Percentiles rank a stretch among this genome's conserved stretches.
Conservation (phyloP, 345 rosid species). For the Eucalyptus tenuipes region DNA sequence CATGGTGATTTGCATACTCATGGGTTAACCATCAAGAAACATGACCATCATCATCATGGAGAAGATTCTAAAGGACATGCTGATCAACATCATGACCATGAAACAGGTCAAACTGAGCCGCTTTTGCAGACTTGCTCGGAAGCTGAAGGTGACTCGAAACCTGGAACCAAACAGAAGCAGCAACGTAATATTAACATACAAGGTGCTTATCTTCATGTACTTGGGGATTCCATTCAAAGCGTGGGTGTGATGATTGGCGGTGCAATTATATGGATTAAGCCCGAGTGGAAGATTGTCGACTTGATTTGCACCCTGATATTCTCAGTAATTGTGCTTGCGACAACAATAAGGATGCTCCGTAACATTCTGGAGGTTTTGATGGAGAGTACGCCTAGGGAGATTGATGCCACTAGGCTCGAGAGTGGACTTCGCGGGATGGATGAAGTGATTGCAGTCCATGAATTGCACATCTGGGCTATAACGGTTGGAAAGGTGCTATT, state of each 20-base stretch:
- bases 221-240: conserved; percentile 77
- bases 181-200: conserved; percentile 52
- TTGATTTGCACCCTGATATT: conserved; percentile 65
- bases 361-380: conserved; percentile 65
- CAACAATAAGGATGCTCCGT: conserved; percentile 68
- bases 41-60: conserved; percentile 8
- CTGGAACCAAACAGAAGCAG: conserved; percentile 10
- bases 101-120: conserved; percentile 10
- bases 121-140: conserved; percentile 8
- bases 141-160: conserved; percentile 1
- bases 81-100: conserved; percentile 19
- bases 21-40: neutral
- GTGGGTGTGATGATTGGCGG: conserved; percentile 84
- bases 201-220: conserved; percentile 77
- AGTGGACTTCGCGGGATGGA: conserved; percentile 55
- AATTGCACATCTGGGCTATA: conserved; percentile 79
- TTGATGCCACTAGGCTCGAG: conserved; percentile 62
- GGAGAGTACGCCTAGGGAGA: conserved; percentile 88
- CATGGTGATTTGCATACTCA: neutral
- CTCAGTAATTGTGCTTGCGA: conserved; percentile 63
- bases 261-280: conserved; percentile 62
- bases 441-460: conserved; percentile 66
- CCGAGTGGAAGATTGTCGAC: conserved; percentile 58
- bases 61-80: conserved; percentile 4
- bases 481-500: conserved; percentile 65